These are phyloP conservation scores for Xylariaceae sp. DNA, from an alignment of 2,329 filamentous ascomycete species.

Conservation along the genomic window DNA sequence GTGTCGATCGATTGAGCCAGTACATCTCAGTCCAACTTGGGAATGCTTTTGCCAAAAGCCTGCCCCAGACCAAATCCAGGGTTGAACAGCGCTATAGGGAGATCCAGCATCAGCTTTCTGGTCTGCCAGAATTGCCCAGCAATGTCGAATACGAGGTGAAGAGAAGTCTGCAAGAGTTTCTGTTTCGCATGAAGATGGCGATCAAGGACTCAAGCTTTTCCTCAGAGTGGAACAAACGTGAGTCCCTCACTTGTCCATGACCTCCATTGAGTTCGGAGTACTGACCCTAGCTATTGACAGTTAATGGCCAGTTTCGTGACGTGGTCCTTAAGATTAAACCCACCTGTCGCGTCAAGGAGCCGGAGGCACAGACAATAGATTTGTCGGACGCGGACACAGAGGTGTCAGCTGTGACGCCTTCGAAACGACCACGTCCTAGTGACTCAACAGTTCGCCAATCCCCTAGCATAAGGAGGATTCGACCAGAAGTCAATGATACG, in stretches of 20 bases:
- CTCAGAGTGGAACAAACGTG: conserved; percentile 26
- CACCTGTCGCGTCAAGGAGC: conserved; percentile 28
- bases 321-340: conserved; percentile 33
- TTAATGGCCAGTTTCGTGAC: conserved; percentile 32
- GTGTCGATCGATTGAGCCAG: conserved; percentile 49
- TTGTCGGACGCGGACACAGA: conserved; percentile 28
- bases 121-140: conserved; percentile 62
- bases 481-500: conserved; percentile 13
- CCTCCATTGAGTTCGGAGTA: not conserved
- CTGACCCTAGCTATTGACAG: not conserved
- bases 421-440: conserved; percentile 25
- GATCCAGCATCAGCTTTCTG: conserved; percentile 52
- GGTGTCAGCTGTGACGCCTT: conserved; percentile 19
- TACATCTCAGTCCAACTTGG: conserved; percentile 52
- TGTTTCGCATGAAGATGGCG: conserved; percentile 47
- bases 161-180: conserved; percentile 56
- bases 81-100: conserved; percentile 44
- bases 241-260: not conserved
- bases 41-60: conserved; percentile 49
- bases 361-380: conserved; percentile 26
- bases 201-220: conserved; percentile 46
- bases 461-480: conserved; percentile 22
- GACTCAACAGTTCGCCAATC: conserved; percentile 29
- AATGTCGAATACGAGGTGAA: conserved; percentile 66
- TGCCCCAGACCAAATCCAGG: conserved; percentile 54